Evolutionary conservation across 2,329 filamentous ascomycete genomes (phyloP).

Genomic region (Zalaria obscura): DNA sequence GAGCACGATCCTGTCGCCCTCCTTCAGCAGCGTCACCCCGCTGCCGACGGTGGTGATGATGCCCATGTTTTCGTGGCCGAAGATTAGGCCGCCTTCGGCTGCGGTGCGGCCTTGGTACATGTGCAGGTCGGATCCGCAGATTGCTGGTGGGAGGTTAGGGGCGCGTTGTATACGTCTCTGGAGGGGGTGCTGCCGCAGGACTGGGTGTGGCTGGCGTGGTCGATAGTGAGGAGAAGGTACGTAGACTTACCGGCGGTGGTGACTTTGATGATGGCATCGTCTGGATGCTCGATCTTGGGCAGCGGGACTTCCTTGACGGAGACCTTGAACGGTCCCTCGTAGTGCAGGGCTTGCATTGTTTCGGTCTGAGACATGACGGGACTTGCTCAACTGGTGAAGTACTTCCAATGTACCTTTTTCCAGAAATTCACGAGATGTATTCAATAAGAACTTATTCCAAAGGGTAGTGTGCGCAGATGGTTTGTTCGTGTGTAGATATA

Average conservation of each 20-base stretch:
- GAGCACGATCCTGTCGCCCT: slow-evolving; percentile 50
- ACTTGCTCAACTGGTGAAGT: not conserved
- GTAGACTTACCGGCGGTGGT: slow-evolving; percentile 38
- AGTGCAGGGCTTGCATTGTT: slow-evolving; percentile 46
- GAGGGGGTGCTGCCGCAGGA: not conserved
- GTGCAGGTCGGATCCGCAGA: slow-evolving; percentile 21
- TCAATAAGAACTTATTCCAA: no score
- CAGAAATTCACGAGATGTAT: no score
- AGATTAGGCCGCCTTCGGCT: slow-evolving; percentile 46
- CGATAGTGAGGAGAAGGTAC: not conserved
- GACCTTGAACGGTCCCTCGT: slow-evolving; percentile 47
- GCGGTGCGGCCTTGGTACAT: slow-evolving; percentile 55
- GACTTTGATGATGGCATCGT: slow-evolving; percentile 51
- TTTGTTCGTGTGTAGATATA: no score
- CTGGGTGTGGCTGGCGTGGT: not conserved
- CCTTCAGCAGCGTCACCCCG: slow-evolving; percentile 46
- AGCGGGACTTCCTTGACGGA: slow-evolving; percentile 45
- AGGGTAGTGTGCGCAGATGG: no score
- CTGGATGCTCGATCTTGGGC: slow-evolving; percentile 47
- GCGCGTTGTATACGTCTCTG: not conserved
- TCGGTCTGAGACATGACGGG: slow-evolving; percentile 5
- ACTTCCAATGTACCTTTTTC: no score
- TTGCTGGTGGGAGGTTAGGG: slow-evolving; percentile 1
- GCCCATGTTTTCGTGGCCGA: slow-evolving; percentile 50
- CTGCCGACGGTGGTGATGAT: slow-evolving; percentile 40